A percentile compares a stretch with the other conserved stretches of the same genome.
Evolutionary conservation across 768 basidiomycete species (phyloP).

Genomic region (Mycena albidolilacea): DNA sequence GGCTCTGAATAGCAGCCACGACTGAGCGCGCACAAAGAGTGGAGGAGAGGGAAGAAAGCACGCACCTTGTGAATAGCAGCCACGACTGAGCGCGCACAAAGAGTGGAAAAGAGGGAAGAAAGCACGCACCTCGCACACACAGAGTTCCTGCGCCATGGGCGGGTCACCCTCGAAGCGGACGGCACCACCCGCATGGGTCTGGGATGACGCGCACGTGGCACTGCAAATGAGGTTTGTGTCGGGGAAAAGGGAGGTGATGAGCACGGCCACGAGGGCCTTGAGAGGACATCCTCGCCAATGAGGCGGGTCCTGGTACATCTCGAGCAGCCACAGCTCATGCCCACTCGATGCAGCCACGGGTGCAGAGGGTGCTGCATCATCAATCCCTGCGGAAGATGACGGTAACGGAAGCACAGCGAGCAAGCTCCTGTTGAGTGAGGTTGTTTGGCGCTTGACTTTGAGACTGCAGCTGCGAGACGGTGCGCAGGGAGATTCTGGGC

Average conservation of each 20-base stretch:
- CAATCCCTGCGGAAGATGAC: not conserved
- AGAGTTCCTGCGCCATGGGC: too few species aligned
- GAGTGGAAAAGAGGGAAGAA: too few species aligned
- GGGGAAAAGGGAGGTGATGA: conserved; percentile 88
- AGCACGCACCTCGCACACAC: too few species aligned
- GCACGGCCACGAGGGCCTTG: conserved; percentile 95
- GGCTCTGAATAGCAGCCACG: too few species aligned
- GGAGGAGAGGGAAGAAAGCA: too few species aligned
- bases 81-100: too few species aligned
- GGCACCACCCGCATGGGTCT: conserved; percentile 25
- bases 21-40: too few species aligned
- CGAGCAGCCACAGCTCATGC: conserved; percentile 45
- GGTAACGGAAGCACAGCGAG: conserved; percentile 22
- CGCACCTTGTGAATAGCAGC: too few species aligned
- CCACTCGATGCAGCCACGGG: not conserved
- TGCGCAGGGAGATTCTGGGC: conserved; percentile 60
- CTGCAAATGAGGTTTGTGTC: conserved; percentile 96
- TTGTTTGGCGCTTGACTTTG: too few species aligned
- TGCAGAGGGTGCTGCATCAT: not conserved
- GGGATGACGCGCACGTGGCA: conserved; percentile 58
- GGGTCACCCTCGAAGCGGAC: conserved; percentile 45
- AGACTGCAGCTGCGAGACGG: too few species aligned
- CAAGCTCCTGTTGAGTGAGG: conserved; percentile 24
- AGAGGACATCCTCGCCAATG: conserved; percentile 94
- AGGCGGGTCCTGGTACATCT: conserved; percentile 71